Conservation (phyloP, 2,329 filamentous ascomycete genomes). For the Fusarium gaditjirri region DNA sequence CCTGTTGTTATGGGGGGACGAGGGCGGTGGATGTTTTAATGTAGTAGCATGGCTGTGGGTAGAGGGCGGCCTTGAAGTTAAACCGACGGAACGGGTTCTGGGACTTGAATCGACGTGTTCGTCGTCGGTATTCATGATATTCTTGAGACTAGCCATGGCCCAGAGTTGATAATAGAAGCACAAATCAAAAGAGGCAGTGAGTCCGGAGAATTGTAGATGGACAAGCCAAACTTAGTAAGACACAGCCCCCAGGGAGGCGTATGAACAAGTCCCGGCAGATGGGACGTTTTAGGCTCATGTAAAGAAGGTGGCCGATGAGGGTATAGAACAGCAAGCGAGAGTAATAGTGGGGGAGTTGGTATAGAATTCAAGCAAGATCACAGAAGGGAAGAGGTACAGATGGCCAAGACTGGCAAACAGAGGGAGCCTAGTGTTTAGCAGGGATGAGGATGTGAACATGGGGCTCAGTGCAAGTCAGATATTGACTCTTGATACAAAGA, state of each 20-base stretch:
- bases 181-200: slow-evolving; percentile 45
- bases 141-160: slow-evolving; percentile 65
- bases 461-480: slow-evolving; percentile 35
- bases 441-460: slow-evolving; percentile 31
- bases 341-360: slow-evolving; percentile 41
- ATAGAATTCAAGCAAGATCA: slow-evolving; percentile 40
- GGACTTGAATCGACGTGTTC: slow-evolving; percentile 55
- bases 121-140: slow-evolving; percentile 67
- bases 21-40: slow-evolving; percentile 47
- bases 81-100: slow-evolving; percentile 59
- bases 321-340: slow-evolving; percentile 39
- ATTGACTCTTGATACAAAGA: slow-evolving; percentile 40
- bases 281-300: slow-evolving; percentile 47
- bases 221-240: slow-evolving; percentile 56
- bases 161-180: slow-evolving; percentile 55
- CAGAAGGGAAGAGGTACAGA: slow-evolving; percentile 40
- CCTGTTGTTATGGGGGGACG: slow-evolving; percentile 49
- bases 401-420: slow-evolving; percentile 34
- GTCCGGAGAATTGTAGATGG: slow-evolving; percentile 46
- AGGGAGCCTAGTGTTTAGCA: slow-evolving; percentile 28
- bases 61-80: slow-evolving; percentile 51
- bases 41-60: slow-evolving; percentile 54
- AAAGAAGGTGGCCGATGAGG: slow-evolving; percentile 48
- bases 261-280: slow-evolving; percentile 42
- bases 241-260: slow-evolving; percentile 58